phyloP scores from a whole-genome alignment of 2,329 filamentous ascomycete genomes.

The Phaeosphaeria sp. region DNA sequence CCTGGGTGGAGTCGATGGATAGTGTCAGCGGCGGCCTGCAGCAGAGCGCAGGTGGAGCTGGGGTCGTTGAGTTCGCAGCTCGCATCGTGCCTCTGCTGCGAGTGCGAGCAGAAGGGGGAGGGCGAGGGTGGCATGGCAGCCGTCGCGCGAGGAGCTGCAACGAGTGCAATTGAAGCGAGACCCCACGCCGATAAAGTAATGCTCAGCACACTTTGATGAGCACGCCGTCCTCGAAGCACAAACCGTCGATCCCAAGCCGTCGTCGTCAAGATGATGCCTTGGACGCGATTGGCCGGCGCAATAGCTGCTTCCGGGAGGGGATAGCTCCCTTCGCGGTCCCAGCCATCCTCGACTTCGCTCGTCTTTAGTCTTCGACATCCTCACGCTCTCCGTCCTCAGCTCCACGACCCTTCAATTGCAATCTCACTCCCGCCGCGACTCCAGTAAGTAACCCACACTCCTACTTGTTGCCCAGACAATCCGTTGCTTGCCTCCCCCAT shows the following conservation, averaged over 20 bases:
- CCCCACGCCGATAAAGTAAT: neutral
- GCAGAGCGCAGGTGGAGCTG: slow-evolving; percentile 3
- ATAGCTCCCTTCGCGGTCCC: slow-evolving; percentile 3
- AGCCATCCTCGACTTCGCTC: slow-evolving; percentile 8
- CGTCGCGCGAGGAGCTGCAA: neutral
- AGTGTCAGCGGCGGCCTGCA: slow-evolving; percentile 26
- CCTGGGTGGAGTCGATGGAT: slow-evolving; percentile 21
- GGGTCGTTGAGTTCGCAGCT: slow-evolving; percentile 1
- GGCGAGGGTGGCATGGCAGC: too few species aligned
- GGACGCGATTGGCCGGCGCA: slow-evolving; percentile 5
- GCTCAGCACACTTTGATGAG: neutral
- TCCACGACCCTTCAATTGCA: neutral
- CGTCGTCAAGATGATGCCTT: slow-evolving; percentile 5
- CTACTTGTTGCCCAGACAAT: slow-evolving; percentile 26
- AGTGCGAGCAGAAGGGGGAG: neutral
- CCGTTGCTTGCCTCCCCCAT: slow-evolving; percentile 26
- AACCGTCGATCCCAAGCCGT: slow-evolving; percentile 7
- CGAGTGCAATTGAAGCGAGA: neutral
- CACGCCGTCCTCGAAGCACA: neutral
- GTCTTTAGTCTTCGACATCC: slow-evolving; percentile 9
- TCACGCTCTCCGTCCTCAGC: slow-evolving; percentile 9
- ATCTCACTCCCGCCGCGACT: slow-evolving; percentile 17
- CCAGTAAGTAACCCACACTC: slow-evolving; percentile 33
- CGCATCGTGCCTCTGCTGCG: neutral
- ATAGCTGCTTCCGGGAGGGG: slow-evolving; percentile 4